Evolutionary conservation across 2,329 filamentous ascomycete genomes (phyloP).

Genomic region (Colletotrichum gloeosporioides): DNA sequence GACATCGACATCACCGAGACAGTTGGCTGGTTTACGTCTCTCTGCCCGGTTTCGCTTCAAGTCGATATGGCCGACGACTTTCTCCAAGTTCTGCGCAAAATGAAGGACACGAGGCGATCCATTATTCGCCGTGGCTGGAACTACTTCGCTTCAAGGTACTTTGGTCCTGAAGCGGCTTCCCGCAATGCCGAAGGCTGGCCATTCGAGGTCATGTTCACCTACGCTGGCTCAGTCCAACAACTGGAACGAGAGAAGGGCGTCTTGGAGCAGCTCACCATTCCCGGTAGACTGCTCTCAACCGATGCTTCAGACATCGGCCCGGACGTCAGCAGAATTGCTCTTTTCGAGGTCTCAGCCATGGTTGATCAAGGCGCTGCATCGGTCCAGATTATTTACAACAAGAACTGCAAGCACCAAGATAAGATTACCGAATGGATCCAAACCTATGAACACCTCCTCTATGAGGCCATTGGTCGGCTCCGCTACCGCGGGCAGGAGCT

Average conservation of each 20-base stretch:
- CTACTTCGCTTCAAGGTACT: conserved; percentile 54
- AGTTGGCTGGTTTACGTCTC: conserved; percentile 65
- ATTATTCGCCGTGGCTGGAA: conserved; percentile 50
- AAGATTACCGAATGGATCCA: conserved; percentile 52
- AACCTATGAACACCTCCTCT: conserved; percentile 50
- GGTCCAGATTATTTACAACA: conserved; percentile 52
- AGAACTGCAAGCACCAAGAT: conserved; percentile 43
- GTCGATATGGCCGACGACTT: conserved; percentile 51
- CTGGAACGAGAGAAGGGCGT: conserved; percentile 53
- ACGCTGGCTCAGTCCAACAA: conserved; percentile 55
- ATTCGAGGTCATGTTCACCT: conserved; percentile 65
- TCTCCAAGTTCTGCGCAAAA: conserved; percentile 53
- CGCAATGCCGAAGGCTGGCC: conserved; percentile 46
- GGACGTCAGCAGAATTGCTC: conserved; percentile 51
- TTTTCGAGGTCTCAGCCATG: conserved; percentile 57
- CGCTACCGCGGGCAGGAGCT: conserved; percentile 49
- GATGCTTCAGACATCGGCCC: conserved; percentile 49
- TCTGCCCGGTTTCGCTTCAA: conserved; percentile 55
- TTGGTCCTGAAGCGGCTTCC: conserved; percentile 33
- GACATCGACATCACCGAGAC: conserved; percentile 60
- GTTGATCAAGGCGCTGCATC: conserved; percentile 50
- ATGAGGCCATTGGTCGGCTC: conserved; percentile 48
- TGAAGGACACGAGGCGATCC: conserved; percentile 57
- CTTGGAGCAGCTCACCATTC: conserved; percentile 50
- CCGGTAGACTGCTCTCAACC: conserved; percentile 42